Percentiles rank a stretch among this genome's conserved stretches.
phyloP scores from a whole-genome alignment of 164 flowering plant genomes.

The Berberis vulgaris region DNA sequence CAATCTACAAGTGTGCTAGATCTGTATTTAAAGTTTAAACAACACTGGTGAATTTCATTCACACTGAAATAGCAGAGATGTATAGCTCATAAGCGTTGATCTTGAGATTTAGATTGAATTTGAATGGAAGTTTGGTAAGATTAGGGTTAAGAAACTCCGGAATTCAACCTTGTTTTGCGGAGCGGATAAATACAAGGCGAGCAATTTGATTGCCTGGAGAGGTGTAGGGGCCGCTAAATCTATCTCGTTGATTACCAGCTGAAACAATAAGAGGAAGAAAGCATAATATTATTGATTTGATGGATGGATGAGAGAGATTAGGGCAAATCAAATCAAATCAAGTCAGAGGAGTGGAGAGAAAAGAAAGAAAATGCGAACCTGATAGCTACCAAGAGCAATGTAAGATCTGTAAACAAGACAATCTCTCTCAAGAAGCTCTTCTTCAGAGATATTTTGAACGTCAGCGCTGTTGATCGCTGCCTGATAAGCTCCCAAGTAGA shows the following conservation, averaged over 20 bases:
- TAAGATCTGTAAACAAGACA: slow-evolving; percentile 79
- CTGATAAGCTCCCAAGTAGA: slow-evolving; percentile 91
- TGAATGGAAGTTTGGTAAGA: too few relatives aligned
- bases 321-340: too few relatives aligned
- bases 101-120: too few relatives aligned
- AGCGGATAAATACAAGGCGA: slow-evolving; percentile 69
- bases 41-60: too few relatives aligned
- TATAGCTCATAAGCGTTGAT: too few relatives aligned
- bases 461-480: slow-evolving; percentile 93
- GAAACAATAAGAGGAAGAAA: slow-evolving; percentile 1
- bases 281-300: background rate
- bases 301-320: background rate
- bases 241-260: slow-evolving; percentile 85
- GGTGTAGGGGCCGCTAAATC: slow-evolving; percentile 76
- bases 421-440: slow-evolving; percentile 74
- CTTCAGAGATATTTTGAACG: slow-evolving; percentile 69
- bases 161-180: slow-evolving; percentile 62
- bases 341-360: background rate
- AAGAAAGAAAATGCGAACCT: slow-evolving; percentile 23
- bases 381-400: slow-evolving; percentile 82
- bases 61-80: too few relatives aligned
- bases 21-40: too few relatives aligned
- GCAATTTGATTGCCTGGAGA: slow-evolving; percentile 90
- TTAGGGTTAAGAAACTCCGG: background rate
- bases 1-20: too few relatives aligned